Evolutionary conservation across 208 protist genomes (phyloP), one percentile per base, ranked within the genome.

Genomic region (Acanthamoeba sp.): DNA sequence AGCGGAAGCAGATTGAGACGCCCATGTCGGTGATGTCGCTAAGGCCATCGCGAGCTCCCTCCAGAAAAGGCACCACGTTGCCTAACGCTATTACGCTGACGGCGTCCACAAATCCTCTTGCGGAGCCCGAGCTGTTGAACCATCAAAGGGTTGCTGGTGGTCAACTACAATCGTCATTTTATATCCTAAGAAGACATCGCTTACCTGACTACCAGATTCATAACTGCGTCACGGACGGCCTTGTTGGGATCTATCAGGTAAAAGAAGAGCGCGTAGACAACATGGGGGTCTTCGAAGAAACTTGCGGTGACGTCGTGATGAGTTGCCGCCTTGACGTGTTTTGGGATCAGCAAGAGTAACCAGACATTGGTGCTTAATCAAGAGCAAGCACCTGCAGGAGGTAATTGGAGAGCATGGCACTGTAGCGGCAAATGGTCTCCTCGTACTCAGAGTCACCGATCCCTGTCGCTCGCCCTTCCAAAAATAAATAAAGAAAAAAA

Each of bases 241-340:
- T 45, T 42, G 36, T 45, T 66, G 16, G 85, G 85, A 32, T 73
- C 38, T 7, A 91, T 55, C 32, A 91, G 7, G 22, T 91, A 91
- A 38, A 76, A 91, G 62, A 91, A 71, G 32, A 91, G 55, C 3
- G 85, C 85, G 22, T 91, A 91, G 52, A 91, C 42, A 5, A 91
- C 52, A 27, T 91, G 85, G 29, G 85, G 85, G 57, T 50, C 50
- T 66, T 91, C 57, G 32, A 91, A 91, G 40, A 91, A 91, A 42
- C 12, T 27, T 27, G 24, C 40, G 4, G 3, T 6, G 1, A 91
- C 9, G 24, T 91, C 55, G n/a, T 52, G 36, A 40, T 91, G 62
- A 1, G 7, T 45, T 20, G 85, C n/a, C 55, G 62, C 57, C 57
- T 91, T 10, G 20, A 73, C 10, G 38, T 32, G 64, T 14, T 14